These are phyloP conservation scores for Mycoemilia scoparia DNA, from an alignment of 192 early-diverging fungal species.

Conservation along the genomic window DNA sequence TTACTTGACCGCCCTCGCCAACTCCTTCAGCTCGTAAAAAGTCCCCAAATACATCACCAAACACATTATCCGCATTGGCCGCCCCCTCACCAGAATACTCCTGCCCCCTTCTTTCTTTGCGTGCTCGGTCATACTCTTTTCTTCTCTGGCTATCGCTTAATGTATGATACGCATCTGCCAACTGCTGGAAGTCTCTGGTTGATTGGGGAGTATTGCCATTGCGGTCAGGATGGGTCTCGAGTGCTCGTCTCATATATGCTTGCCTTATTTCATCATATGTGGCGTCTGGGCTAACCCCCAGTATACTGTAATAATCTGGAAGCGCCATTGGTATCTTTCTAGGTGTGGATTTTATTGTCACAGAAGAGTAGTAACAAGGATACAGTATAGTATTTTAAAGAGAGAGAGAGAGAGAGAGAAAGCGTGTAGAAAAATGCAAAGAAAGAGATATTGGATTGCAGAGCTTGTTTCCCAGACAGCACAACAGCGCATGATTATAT, in stretches of 20 bases:
- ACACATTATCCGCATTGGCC: slow-evolving; percentile 42
- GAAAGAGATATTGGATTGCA: too few species aligned
- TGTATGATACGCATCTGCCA: slow-evolving; percentile 67
- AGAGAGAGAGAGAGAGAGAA: too few species aligned
- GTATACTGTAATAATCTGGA: slow-evolving; percentile 51
- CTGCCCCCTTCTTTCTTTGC: too few species aligned
- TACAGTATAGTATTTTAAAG: too few species aligned
- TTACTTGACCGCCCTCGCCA: slow-evolving; percentile 14
- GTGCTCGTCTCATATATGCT: slow-evolving; percentile 62
- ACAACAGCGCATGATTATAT: too few species aligned
- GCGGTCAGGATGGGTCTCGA: slow-evolving; percentile 52
- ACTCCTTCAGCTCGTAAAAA: slow-evolving; percentile 52
- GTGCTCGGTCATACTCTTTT: slow-evolving; percentile 30
- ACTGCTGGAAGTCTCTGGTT: slow-evolving; percentile 44
- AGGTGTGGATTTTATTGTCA: too few species aligned
- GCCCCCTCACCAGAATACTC: slow-evolving; percentile 5
- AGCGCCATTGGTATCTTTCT: too few species aligned
- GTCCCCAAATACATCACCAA: slow-evolving; percentile 68
- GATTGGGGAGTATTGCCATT: slow-evolving; percentile 31
- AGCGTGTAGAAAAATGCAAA: too few species aligned
- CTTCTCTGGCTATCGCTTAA: slow-evolving; percentile 33
- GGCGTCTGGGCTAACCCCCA: slow-evolving; percentile 40
- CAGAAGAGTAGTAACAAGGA: too few species aligned
- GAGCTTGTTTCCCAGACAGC: too few species aligned
- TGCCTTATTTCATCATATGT: slow-evolving; percentile 47